Percentiles rank a stretch among this genome's conserved stretches.
These are phyloP conservation scores for Ailanthus altissimus DNA, from an alignment of 345 rosid species.

Conservation along the genomic window DNA sequence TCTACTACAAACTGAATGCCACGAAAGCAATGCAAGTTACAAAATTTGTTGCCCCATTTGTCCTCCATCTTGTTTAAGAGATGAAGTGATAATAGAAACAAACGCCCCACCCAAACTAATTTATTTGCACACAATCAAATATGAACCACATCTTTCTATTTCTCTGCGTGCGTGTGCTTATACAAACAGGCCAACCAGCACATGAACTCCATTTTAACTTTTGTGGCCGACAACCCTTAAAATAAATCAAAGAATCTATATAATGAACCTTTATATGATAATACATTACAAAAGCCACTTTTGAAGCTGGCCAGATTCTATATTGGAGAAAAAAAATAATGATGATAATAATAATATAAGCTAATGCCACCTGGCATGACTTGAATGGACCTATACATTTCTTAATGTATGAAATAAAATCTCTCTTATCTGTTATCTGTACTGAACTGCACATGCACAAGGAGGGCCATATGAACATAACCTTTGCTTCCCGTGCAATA, in stretches of 20 bases:
- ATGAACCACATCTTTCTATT: not conserved
- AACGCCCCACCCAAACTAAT: no score
- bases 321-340: not conserved
- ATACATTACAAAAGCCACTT: slow-evolving; percentile 7
- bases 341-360: not conserved
- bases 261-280: not conserved
- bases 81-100: no score
- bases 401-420: not conserved
- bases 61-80: no score
- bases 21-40: no score
- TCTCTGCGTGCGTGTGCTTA: not conserved
- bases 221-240: not conserved
- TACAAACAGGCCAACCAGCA: no score
- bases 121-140: not conserved
- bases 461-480: not conserved
- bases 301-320: not conserved
- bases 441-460: not conserved
- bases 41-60: no score
- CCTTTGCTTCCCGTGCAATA: not conserved
- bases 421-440: not conserved
- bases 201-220: no score
- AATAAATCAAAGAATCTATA: slow-evolving; percentile 28
- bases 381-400: not conserved
- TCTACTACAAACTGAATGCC: no score
- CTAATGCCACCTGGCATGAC: not conserved